Evolutionary conservation across 768 basidiomycete species (phyloP).

Genomic region (Leccinum arenicola): DNA sequence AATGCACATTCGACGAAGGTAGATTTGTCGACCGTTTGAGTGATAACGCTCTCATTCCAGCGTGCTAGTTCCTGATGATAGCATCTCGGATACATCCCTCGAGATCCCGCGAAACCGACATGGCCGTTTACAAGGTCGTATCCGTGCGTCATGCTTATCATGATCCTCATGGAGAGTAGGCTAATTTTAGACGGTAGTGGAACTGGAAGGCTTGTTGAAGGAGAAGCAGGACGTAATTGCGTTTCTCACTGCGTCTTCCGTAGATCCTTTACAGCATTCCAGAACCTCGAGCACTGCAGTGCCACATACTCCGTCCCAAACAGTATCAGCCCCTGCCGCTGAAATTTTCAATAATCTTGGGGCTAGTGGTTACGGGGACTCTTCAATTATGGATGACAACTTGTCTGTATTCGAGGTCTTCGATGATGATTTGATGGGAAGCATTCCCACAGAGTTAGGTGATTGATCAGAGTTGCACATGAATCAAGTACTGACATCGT

Average conservation of each 20-base stretch:
- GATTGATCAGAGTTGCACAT: neutral
- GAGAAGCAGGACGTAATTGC: constrained; percentile 45
- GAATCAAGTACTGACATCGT: neutral
- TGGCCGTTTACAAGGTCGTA: constrained; percentile 64
- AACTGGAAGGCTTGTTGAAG: constrained; percentile 62
- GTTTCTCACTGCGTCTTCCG: constrained; percentile 3
- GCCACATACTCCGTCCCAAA: neutral
- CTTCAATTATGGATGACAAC: neutral
- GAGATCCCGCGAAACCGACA: constrained; percentile 61
- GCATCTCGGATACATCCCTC: constrained; percentile 25
- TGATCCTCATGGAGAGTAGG: neutral
- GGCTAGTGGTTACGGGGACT: neutral
- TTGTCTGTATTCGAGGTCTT: neutral
- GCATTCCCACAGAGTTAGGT: constrained; percentile 6
- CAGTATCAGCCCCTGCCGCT: neutral
- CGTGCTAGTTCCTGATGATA: constrained; percentile 38
- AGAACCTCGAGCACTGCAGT: neutral
- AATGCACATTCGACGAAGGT: constrained; percentile 81
- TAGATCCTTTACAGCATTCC: neutral
- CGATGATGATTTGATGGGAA: neutral
- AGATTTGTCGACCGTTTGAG: constrained; percentile 5
- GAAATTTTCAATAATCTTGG: neutral
- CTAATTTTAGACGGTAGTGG: constrained; percentile 42
- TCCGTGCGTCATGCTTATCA: constrained; percentile 44
- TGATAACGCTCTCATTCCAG: neutral